Base-by-base conservation (phyloP, 441 rosid genomes). In the Gossypium davidsonii region DNA sequence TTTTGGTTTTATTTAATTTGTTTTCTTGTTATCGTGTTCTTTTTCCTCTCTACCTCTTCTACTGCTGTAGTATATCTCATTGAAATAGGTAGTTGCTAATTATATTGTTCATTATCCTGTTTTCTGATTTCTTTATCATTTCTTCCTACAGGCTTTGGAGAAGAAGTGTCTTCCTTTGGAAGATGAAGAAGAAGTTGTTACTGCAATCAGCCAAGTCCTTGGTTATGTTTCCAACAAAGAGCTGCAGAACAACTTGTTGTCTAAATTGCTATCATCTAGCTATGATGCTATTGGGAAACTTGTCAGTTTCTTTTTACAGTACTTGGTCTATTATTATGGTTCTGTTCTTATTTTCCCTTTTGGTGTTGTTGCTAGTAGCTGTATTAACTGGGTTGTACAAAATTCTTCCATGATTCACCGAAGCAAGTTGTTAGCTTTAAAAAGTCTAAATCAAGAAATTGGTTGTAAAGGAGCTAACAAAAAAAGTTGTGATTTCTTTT, bases 101-200 rank as follows among this genome's bases (percentile, higher is more conserved):
- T 46, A 9, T 23, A 21, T 70, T 1, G 28, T 56, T 42, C 25
- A 58, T 42, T 42, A 12, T 49, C 14, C 34, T 28, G 44, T n/a
- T 61, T 48, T 67, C 57, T 79, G 6, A 6, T 15, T 69, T 46
- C 0, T 20, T 25, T 49, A 28, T 10, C 6, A 10, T 66, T 20
- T 60, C 61, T 57, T 61, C 52, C 76, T 63, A 25, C 85, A 92
- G 99, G 89, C 90, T 78, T 81, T 94, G 86, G 96, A 90, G 78
- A 90, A 88, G 83, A 85, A 84, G 76, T 84, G 81, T 74, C 80
- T 92, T 82, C 87, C 97, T 75, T 81, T 89, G 79, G 96, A 92
- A 84, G 97, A 88, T 71, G 99, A 92, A 83, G 98, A 88, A 80
- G 99, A 92, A 86, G 88, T 92, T 74, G 85, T 89, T 67, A 83